Conservation (phyloP, 23 red algal species). For the Gracilaria gracilis region DNA sequence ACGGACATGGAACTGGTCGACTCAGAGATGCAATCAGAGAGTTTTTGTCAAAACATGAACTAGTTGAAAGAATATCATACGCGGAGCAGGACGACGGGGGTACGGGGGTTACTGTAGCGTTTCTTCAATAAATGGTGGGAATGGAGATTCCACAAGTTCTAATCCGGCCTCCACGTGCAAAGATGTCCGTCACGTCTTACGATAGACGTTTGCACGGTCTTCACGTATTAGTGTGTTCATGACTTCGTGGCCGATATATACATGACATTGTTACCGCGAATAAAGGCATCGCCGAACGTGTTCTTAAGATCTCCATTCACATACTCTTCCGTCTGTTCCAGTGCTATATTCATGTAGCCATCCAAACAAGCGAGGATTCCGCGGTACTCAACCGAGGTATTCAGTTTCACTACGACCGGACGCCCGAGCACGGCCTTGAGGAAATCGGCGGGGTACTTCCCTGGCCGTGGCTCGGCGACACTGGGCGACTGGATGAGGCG, state of each 20-base stretch:
- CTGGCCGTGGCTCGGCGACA: constrained; percentile 50
- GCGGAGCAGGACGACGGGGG: constrained; percentile 81
- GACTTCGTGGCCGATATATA: constrained; percentile 66
- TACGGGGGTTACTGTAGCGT: constrained; percentile 78
- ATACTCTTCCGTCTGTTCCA: constrained; percentile 97
- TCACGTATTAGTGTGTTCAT: background rate
- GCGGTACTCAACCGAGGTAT: constrained; percentile 89
- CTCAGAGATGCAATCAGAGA: constrained; percentile 65
- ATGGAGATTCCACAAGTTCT: background rate
- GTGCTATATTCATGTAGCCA: constrained; percentile 99
- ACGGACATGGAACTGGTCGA: constrained; percentile 91
- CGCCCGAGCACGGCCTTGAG: constrained; percentile 85
- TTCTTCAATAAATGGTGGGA: constrained; percentile 18
- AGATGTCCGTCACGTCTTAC: too few relatives aligned
- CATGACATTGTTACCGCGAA: constrained; percentile 96
- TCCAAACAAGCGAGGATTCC: constrained; percentile 94
- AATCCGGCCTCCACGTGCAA: background rate
- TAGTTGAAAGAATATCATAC: constrained; percentile 67
- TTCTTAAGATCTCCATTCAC: constrained; percentile 87
- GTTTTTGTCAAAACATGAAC: constrained; percentile 74
- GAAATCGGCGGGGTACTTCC: constrained; percentile 87
- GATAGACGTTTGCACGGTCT: too few relatives aligned
- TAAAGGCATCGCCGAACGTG: constrained; percentile 95
- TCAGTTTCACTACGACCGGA: constrained; percentile 94
- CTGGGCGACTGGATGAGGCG: constrained; percentile 7